Conservation (phyloP, 805 yeast genomes). For the Candida glaebosa region DNA sequence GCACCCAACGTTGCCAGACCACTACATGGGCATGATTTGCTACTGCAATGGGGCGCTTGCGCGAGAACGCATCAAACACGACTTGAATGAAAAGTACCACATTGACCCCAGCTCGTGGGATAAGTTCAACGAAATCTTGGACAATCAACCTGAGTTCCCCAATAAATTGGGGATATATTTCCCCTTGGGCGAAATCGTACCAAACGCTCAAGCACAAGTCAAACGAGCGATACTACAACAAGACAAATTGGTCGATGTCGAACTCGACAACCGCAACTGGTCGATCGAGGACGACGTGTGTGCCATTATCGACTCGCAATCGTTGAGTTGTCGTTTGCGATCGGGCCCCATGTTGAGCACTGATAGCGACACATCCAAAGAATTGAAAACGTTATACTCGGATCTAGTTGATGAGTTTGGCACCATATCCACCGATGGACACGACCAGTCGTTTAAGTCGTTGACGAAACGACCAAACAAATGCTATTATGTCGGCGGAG, state of each 20-base stretch:
- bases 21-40: slow-evolving; percentile 94
- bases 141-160: slow-evolving; percentile 31
- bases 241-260: slow-evolving; percentile 18
- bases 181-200: slow-evolving; percentile 89
- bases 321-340: slow-evolving; percentile 77
- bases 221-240: slow-evolving; percentile 46
- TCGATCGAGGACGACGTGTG: slow-evolving; percentile 61
- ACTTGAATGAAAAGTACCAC: slow-evolving; percentile 45
- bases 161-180: slow-evolving; percentile 72
- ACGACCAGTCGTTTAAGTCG: slow-evolving; percentile 40
- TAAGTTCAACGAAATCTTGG: slow-evolving; percentile 54
- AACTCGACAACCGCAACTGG: slow-evolving; percentile 29
- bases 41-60: slow-evolving; percentile 90
- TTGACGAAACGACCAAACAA: slow-evolving; percentile 58
- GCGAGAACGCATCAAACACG: slow-evolving; percentile 70
- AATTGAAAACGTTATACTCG: slow-evolving; percentile 19
- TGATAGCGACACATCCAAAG: neutral
- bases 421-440: slow-evolving; percentile 47
- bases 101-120: slow-evolving; percentile 48
- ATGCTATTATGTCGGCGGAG: slow-evolving; percentile 85
- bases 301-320: slow-evolving; percentile 83
- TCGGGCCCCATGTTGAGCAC: slow-evolving; percentile 69
- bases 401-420: slow-evolving; percentile 34
- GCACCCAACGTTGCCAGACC: slow-evolving; percentile 75
- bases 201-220: slow-evolving; percentile 67